A percentile compares a stretch with the other conserved stretches of the same genome.
phyloP scores from a whole-genome alignment of 2,329 filamentous ascomycete genomes.

The Coniella vitis region DNA sequence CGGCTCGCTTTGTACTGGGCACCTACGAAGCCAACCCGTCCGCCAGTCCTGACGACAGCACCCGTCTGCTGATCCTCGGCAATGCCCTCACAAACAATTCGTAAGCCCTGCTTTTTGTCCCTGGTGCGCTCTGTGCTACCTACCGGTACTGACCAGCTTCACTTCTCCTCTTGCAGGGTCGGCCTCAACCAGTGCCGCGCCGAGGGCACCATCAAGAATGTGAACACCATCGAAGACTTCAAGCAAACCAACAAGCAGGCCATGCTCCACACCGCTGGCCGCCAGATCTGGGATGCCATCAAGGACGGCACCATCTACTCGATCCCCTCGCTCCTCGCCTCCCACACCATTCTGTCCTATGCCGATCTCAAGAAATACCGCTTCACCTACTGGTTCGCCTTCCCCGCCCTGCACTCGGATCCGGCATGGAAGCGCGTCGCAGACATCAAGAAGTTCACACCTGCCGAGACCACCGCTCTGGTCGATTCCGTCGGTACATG shows the following conservation, averaged over 20 bases:
- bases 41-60: conserved; percentile 67
- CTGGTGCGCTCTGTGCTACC: background rate
- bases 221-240: conserved; percentile 94
- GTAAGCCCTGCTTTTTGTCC: conserved; percentile 47
- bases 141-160: conserved; percentile 9
- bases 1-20: conserved; percentile 76
- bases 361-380: conserved; percentile 96
- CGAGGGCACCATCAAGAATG: conserved; percentile 91
- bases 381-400: conserved; percentile 98
- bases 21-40: conserved; percentile 76
- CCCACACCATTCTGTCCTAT: conserved; percentile 84
- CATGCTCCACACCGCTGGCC: conserved; percentile 71
- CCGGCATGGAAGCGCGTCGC: conserved; percentile 67
- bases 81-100: conserved; percentile 77
- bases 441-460: conserved; percentile 48
- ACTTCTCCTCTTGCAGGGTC: conserved; percentile 39
- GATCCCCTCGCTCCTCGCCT: conserved; percentile 82
- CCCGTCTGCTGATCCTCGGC: conserved; percentile 83
- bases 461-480: conserved; percentile 67
- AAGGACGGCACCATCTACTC: conserved; percentile 95
- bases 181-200: conserved; percentile 70
- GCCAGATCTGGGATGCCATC: conserved; percentile 94
- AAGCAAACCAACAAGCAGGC: conserved; percentile 72
- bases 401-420: conserved; percentile 85
- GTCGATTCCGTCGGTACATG: conserved; percentile 83